Base-by-base conservation (phyloP, 768 basidiomycete genomes). In the Trametes elegans region DNA sequence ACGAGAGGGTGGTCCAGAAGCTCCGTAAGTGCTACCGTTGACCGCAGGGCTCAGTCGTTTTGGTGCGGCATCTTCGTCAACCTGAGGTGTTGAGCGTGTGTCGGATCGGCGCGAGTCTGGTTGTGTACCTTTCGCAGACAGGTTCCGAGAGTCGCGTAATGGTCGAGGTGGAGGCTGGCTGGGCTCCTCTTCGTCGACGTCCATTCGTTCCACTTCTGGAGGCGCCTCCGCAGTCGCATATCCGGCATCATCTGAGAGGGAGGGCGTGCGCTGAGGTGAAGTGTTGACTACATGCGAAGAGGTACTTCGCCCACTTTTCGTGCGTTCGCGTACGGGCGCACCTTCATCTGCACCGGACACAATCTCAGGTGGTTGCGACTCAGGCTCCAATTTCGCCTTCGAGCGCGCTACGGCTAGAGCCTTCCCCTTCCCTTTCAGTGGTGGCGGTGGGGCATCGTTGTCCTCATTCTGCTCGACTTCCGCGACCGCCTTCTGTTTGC, bases 181-280 rank as follows among this genome's bases (percentile, higher is more conserved):
- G 6, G 29, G 41, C 8, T 18, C 18, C 23, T 42, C 47, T 16
- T 34, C 39, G 41, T 60, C 57, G 24, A 55, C 58, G 13, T 58
- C 57, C 53, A 54, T 58, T 13, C 18, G 49, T 7, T 53, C 61
- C 11, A 43, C 47, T 26, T 63, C 62, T 10, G 49, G 23, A 0
- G 52, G 54, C 23, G 61, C 56, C 26, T 65, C 62, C 3, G 67
- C 64, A 4, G 66, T 67, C 2, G 61, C 65, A 49, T 68, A 65
- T 3, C 65, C 65, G 4, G 65, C 61, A 46, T 66, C 67, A 18
- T 65, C 62, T 1, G 65, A 65, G 16, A 64, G 55, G 6, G 60
- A 53, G 5, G 62, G 59, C 14, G 57, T 64, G 23, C 61, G 42
- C 46, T 57, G 19, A 29, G 48, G 27, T 40, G 57, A 4, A 7